Evolutionary conservation across 148 eudicot genomes (phyloP), one percentile per base, ranked within the genome.

Genomic region (Chenopodium quinoa): DNA sequence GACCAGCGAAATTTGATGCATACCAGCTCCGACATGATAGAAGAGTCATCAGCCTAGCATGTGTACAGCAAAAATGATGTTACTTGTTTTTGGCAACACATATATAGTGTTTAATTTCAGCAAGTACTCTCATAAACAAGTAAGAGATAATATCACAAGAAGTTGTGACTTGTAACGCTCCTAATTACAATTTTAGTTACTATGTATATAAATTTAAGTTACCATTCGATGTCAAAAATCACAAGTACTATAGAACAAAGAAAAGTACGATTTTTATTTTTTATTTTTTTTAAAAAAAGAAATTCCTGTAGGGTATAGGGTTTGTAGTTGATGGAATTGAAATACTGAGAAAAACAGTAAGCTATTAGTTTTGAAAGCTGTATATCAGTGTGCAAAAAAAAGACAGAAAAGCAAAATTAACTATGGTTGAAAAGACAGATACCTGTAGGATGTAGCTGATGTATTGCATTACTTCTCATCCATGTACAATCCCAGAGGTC

Each of bases 371-470:
- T 25, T 4, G 60, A 48, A 25, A 3, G 44, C 34, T 4, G 40
- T 25, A 50, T 14, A 25, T 46, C 16, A 16, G 9, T 11, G 37
- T 74, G 77, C 19, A 19, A 48, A 74, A 3, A 74, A 74, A 74
- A 27, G 77, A 14, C 0, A 25, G 16, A 25, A n/a, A 2, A 19
- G 23, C 11, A 25, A 73, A 46, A 74, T 10, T 12, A 74, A 48
- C 23, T 20, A 63, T 1, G 46, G 64, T 31, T 65, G 47, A 32
- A 64, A 9, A n/a, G 75, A 19, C 32, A 70, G 56, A 11, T 82
- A 76, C 84, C 84, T 82, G 75, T 37, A 40, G 25, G 47, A 16
- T 13, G 69, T 64, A 68, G 46, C 68, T 66, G 44, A 62, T 81
- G 23, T 1, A 62, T n/a, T 16, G 14, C 54, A 20, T 29, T 48